Conservation (phyloP, 306 rosid species). For the Styphnolobium japonicum region DNA sequence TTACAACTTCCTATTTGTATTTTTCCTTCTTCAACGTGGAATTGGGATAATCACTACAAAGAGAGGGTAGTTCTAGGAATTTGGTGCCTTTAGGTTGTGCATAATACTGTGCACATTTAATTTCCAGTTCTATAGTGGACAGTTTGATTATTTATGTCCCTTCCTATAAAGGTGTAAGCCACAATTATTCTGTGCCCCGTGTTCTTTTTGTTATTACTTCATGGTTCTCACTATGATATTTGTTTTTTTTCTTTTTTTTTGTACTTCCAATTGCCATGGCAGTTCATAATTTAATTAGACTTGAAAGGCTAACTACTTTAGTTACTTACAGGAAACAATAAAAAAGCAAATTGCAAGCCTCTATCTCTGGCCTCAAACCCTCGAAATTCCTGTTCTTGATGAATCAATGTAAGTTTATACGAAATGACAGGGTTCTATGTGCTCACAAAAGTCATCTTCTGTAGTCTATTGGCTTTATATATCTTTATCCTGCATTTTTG, state of each 20-base stretch:
- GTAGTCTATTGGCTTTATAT: background rate
- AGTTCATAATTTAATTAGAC: slow-evolving; percentile 16
- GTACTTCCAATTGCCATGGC: background rate
- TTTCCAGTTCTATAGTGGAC: too few relatives aligned
- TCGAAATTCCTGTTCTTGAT: slow-evolving; percentile 75
- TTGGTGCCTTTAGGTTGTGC: too few relatives aligned
- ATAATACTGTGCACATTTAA: too few relatives aligned
- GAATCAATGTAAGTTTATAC: slow-evolving; percentile 61
- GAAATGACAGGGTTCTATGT: background rate
- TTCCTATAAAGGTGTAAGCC: background rate
- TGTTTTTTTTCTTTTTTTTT: background rate
- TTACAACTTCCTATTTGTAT: background rate
- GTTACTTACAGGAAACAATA: slow-evolving; percentile 60
- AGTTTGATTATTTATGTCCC: too few relatives aligned
- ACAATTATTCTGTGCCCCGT: too few relatives aligned
- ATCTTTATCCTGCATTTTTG: background rate
- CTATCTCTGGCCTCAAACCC: slow-evolving; percentile 86
- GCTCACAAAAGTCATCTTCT: background rate
- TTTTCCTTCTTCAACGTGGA: background rate
- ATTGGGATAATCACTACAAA: too few relatives aligned
- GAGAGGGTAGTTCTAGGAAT: too few relatives aligned
- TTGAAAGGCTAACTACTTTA: slow-evolving; percentile 21
- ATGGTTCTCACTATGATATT: background rate
- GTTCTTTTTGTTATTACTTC: background rate
- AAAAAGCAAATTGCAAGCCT: slow-evolving; percentile 73